Evolutionary conservation across 805 yeast species (phyloP), one percentile per base, ranked within the genome.

Genomic region (Saccharomycopsis fermentans): DNA sequence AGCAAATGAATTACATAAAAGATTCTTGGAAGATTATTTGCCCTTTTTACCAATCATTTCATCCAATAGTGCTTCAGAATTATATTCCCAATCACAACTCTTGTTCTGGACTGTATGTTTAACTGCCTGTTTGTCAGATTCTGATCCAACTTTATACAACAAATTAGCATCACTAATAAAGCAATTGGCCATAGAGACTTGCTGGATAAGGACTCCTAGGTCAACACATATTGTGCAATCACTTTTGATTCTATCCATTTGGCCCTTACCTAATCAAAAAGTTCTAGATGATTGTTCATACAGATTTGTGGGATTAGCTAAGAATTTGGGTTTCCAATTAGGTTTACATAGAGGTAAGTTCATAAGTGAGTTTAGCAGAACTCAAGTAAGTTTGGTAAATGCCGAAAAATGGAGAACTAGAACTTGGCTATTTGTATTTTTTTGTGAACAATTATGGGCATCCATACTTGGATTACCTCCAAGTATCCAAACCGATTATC

Each of bases 191-290:
- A 89, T 89, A 56, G 96, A 88, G 66, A 88, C 95, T 0, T 90
- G 96, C 71, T 89, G 96, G 95, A 82, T 90, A 54, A 75, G 91
- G 59, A 91, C 97, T 0, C 97, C 97, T 1, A 78, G 97, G 67
- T 87, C 96, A 2, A 88, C 97, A 0, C 96, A 91, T 69, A 91
- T 91, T 43, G 89, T 91, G 6, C 97, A 91, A 68, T 96, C 97
- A 0, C 74, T 91, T 43, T 73, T 91, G 27, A 85, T 91, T n/a
- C 74, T 91, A 32, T 82, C 91, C 32, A 82, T 83, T 16, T 91
- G 97, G 97, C 97, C 97, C 0, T 70, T 91, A 52, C 97, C 97
- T 0, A 90, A 90, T 66, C 91, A 87, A 67, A 91, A 90, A 67
- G 92, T 91, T 19, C 74, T 91, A 60, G 97, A 91, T 71, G 97